Evolutionary conservation across 2,329 filamentous ascomycete genomes (phyloP).

Genomic region (Trichoderma sp.): DNA sequence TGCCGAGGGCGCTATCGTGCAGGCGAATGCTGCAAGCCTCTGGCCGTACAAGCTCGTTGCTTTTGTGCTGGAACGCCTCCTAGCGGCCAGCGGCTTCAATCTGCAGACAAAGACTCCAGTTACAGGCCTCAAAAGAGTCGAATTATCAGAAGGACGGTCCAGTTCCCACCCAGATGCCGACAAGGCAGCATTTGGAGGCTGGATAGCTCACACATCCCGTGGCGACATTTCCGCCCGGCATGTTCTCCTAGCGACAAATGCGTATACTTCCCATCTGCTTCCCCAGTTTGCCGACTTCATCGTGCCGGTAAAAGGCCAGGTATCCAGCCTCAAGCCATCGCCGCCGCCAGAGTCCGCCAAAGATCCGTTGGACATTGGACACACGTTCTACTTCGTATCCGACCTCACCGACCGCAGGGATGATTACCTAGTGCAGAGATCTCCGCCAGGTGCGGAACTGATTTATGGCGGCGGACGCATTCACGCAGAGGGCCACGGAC

Average conservation of each 20-base stretch:
- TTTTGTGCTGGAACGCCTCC: background rate
- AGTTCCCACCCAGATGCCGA: background rate
- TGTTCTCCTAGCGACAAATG: background rate
- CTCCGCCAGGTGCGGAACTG: background rate
- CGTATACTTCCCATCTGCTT: background rate
- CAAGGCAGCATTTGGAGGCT: background rate
- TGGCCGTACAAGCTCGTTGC: background rate
- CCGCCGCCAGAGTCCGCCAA: background rate
- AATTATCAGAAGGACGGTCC: rapidly evolving
- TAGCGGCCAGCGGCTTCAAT: background rate
- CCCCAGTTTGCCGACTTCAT: background rate
- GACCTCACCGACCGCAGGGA: background rate
- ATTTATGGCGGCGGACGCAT: background rate
- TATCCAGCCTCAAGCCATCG: background rate
- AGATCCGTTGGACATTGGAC: background rate
- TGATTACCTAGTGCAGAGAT: background rate
- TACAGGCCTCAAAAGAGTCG: background rate
- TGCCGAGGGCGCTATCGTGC: background rate
- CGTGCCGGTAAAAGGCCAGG: background rate
- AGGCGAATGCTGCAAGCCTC: background rate
- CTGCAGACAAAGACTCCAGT: background rate
- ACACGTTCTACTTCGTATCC: background rate
- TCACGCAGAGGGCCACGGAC: background rate
- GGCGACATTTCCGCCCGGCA: background rate
- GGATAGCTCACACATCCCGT: background rate